Evolutionary conservation across 176 grass and related monocot species (phyloP).

Genomic region (Bromus sterilis): DNA sequence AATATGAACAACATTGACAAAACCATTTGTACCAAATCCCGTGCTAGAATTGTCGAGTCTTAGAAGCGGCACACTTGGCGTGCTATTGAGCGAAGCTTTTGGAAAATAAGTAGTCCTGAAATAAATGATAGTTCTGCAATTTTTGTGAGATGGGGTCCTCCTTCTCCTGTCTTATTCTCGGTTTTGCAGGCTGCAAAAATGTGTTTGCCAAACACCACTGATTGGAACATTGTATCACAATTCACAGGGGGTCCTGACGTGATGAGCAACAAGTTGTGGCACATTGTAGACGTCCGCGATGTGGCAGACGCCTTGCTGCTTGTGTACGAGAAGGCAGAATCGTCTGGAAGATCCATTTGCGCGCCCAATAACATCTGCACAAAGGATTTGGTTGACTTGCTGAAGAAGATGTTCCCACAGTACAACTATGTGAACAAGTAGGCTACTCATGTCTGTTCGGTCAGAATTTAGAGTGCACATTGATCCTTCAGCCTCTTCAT

Average conservation of each 20-base stretch:
- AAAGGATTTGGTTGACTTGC: conserved; percentile 31
- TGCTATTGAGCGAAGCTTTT: neutral
- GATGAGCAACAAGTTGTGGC: conserved; percentile 32
- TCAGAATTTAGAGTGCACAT: neutral
- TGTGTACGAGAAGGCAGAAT: conserved; percentile 30
- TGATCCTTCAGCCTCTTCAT: neutral
- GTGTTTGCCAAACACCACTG: neutral
- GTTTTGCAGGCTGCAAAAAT: neutral
- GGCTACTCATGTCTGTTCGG: neutral
- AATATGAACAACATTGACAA: neutral
- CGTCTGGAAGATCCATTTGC: conserved; percentile 37
- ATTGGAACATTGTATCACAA: neutral
- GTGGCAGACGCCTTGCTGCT: conserved; percentile 46
- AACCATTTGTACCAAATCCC: neutral
- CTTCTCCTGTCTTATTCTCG: neutral
- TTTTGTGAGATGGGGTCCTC: too few species aligned
- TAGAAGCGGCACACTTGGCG: neutral
- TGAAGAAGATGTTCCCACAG: conserved; percentile 40
- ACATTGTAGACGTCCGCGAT: conserved; percentile 46
- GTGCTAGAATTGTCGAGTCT: neutral
- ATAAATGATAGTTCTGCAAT: neutral
- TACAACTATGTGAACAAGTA: conserved; percentile 22
- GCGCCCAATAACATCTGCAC: conserved; percentile 5
- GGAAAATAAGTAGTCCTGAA: neutral
- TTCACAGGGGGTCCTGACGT: conserved; percentile 23